phyloP scores from a whole-genome alignment of 768 basidiomycete species.

The Lactifluus piperatus region DNA sequence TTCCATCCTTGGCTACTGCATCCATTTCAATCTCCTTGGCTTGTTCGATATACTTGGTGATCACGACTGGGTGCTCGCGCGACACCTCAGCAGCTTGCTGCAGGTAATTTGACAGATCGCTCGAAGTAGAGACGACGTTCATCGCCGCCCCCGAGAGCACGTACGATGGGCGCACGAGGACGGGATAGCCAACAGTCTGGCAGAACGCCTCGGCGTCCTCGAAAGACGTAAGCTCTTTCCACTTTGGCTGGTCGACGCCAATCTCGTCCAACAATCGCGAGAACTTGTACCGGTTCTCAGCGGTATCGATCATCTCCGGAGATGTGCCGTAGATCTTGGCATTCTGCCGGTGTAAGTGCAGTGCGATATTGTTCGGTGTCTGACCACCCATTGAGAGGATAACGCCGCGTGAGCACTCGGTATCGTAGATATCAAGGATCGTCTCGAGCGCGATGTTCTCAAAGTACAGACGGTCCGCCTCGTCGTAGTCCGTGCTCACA shows the following conservation, averaged over 20 bases:
- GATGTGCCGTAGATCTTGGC: constrained; percentile 98
- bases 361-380: constrained; percentile 96
- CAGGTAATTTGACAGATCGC: constrained; percentile 88
- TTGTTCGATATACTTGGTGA: constrained; percentile 98
- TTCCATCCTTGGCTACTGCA: constrained; percentile 92
- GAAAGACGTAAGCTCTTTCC: constrained; percentile 94
- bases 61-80: constrained; percentile 93
- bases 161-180: constrained; percentile 94
- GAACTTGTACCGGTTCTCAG: constrained; percentile 99
- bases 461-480: constrained; percentile 96
- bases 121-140: constrained; percentile 94
- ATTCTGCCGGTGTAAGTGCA: constrained; percentile 92
- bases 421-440: constrained; percentile 94
- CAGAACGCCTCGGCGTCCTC: constrained; percentile 87
- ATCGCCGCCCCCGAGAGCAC: constrained; percentile 99
- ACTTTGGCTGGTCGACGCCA: constrained; percentile 94
- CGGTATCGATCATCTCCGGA: constrained; percentile 99
- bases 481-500: constrained; percentile 98
- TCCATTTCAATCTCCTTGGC: constrained; percentile 99
- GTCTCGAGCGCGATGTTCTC: constrained; percentile 97
- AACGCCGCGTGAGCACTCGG: constrained; percentile 80
- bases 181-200: constrained; percentile 87
- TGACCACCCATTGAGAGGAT: constrained; percentile 99
- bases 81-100: constrained; percentile 95
- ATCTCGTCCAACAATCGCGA: constrained; percentile 96